Base-by-base conservation (phyloP, 2,329 filamentous ascomycete genomes). In the Chrysoporthe austroafricana region DNA sequence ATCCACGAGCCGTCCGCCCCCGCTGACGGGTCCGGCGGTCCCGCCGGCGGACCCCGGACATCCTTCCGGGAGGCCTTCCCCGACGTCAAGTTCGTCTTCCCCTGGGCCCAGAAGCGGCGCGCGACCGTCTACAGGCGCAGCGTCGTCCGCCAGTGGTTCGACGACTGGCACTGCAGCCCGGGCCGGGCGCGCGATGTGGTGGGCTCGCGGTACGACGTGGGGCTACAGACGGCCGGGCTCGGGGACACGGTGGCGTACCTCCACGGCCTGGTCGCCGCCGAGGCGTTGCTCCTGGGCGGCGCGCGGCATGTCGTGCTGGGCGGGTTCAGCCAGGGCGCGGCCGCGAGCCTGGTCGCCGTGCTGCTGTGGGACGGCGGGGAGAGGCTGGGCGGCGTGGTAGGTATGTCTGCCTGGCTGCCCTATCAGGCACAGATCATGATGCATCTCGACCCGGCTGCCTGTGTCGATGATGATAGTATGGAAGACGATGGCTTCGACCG, bases 251-350 rank as follows among this genome's bases (percentile, higher is more conserved):
- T 77, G 2, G 70, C 70, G 9, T 80, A 79, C 65, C 61, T 86
- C 0, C 80, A 83, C 50, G 70, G 43, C 0, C 68, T 85, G 0
- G 11, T 85, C 0, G 63, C 66, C 3, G 54, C 67, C 0, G 83
- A 85, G 68, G 75, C 79, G 0, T 71, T 63, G 0, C n/a, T 73
- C 0, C 66, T 86, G 0, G 76, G 76, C 0, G 80, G 82, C 3
- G 70, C 76, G 0, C 63, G 70, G 14, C 81, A 79, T 54, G 73
- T 87, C 0, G 73, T 85, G 1, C 69, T 88, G 0, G 81, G 82
- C 50, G 85, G 85, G 0, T 73, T 87, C 21, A 87, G 86, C 61
- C 85, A 87, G 70, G 86, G 85, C 0, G 85, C 83, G 70, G 85
- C 85, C 2, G 81, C 81, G 54, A 74, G 78, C 0, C 68, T 87